phyloP scores from a whole-genome alignment of 2,329 filamentous ascomycete genomes.

The Coniella vitis region DNA sequence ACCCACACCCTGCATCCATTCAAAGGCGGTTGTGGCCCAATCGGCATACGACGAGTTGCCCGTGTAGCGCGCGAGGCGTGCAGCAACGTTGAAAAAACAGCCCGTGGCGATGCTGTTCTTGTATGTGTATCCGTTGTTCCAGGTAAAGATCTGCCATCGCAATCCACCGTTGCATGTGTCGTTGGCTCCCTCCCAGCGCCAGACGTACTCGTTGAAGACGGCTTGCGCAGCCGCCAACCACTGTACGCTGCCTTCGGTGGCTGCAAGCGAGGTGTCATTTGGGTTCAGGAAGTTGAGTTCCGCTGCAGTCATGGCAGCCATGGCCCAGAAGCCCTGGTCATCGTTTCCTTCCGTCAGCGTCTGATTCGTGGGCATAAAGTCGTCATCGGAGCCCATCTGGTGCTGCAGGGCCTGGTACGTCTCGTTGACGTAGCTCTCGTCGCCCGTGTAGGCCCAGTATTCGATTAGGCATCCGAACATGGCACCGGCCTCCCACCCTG shows the following conservation, averaged over 20 bases:
- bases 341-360: conserved; percentile 54
- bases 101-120: conserved; percentile 60
- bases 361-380: conserved; percentile 51
- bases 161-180: conserved; percentile 60
- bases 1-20: conserved; percentile 46
- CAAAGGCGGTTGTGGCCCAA: conserved; percentile 50
- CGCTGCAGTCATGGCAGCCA: conserved; percentile 60
- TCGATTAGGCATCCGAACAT: conserved; percentile 58
- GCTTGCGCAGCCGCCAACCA: conserved; percentile 63
- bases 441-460: conserved; percentile 58
- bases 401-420: conserved; percentile 44
- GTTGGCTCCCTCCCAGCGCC: conserved; percentile 50
- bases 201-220: conserved; percentile 58
- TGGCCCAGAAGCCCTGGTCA: conserved; percentile 65
- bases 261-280: conserved; percentile 25
- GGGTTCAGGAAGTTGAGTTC: conserved; percentile 59
- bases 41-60: conserved; percentile 55
- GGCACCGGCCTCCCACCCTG: conserved; percentile 54
- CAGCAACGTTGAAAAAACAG: conserved; percentile 53
- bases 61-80: conserved; percentile 63
- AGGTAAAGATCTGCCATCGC: conserved; percentile 70
- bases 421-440: conserved; percentile 49
- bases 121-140: conserved; percentile 71
- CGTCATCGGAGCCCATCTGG: conserved; percentile 44
- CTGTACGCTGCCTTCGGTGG: conserved; percentile 36